Conservation (phyloP, 2,329 filamentous ascomycete species). For the Colletotrichum magnum region DNA sequence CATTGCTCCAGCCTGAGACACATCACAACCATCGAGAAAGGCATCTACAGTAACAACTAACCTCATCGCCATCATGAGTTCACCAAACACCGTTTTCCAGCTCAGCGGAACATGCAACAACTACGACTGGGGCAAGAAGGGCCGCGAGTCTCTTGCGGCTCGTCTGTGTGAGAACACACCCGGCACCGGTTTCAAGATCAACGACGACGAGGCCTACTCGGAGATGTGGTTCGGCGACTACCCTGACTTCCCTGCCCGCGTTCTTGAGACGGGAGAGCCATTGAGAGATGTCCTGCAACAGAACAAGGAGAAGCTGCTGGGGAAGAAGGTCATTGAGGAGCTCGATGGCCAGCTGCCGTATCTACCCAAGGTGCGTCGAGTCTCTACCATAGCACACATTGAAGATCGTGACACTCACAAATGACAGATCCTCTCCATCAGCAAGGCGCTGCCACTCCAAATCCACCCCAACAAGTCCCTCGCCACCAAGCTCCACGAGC, state of each 20-base stretch:
- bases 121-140: constrained; percentile 81
- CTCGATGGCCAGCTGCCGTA: constrained; percentile 76
- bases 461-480: constrained; percentile 81
- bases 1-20: neutral
- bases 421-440: constrained; percentile 78
- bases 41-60: too few relatives aligned
- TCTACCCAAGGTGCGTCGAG: constrained; percentile 72
- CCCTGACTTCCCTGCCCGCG: constrained; percentile 76
- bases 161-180: constrained; percentile 76
- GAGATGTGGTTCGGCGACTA: constrained; percentile 86
- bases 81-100: constrained; percentile 56
- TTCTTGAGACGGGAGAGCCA: constrained; percentile 73
- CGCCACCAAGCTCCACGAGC: constrained; percentile 72
- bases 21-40: neutral
- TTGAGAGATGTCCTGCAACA: constrained; percentile 75
- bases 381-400: neutral
- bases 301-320: constrained; percentile 74
- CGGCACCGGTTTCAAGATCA: constrained; percentile 72
- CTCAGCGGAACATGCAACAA: constrained; percentile 66
- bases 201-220: constrained; percentile 74
- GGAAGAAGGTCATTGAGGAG: constrained; percentile 73
- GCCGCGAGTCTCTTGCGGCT: constrained; percentile 75
- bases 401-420: neutral
- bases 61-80: constrained; percentile 16
- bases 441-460: constrained; percentile 81